phyloP scores from a whole-genome alignment of 2,329 filamentous ascomycete genomes.

The Bipolaris victoriae region DNA sequence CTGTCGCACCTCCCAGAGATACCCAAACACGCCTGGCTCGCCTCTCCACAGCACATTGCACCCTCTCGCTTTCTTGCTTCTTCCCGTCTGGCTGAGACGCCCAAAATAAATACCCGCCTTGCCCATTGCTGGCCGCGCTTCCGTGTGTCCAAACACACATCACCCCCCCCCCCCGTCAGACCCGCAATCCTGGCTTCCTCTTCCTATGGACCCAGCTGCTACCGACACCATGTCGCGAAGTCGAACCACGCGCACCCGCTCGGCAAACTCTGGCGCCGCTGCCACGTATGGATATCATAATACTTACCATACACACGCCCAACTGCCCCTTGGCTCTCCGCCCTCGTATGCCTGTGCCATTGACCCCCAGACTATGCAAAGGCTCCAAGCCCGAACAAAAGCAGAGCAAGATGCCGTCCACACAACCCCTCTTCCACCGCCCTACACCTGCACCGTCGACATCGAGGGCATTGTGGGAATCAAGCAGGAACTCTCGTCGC shows the following conservation, averaged over 20 bases:
- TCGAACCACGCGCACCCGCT: conserved; percentile 22
- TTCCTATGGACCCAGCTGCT: background rate
- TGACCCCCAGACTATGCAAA: conserved; percentile 26
- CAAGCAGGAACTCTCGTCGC: conserved; percentile 71
- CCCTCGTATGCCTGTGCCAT: conserved; percentile 43
- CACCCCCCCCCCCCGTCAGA: background rate
- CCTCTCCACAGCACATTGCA: background rate
- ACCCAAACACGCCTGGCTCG: conserved; percentile 5
- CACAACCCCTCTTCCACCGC: conserved; percentile 34
- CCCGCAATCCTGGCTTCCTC: background rate
- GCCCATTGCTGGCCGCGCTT: background rate
- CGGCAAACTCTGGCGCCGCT: conserved; percentile 25
- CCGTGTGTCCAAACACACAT: too few species aligned
- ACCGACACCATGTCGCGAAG: conserved; percentile 13
- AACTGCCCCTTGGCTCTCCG: conserved; percentile 34
- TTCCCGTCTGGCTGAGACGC: conserved; percentile 7
- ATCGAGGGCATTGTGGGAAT: conserved; percentile 51
- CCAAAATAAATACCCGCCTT: conserved; percentile 6
- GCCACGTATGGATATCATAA: conserved; percentile 51
- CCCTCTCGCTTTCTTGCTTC: background rate
- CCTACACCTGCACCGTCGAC: conserved; percentile 47
- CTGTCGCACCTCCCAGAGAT: conserved; percentile 8
- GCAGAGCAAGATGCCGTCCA: conserved; percentile 26
- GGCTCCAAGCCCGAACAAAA: conserved; percentile 31
- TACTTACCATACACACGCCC: conserved; percentile 50